Conservation (phyloP, 2,329 filamentous ascomycete species). For the Mollisia scopiformis region DNA sequence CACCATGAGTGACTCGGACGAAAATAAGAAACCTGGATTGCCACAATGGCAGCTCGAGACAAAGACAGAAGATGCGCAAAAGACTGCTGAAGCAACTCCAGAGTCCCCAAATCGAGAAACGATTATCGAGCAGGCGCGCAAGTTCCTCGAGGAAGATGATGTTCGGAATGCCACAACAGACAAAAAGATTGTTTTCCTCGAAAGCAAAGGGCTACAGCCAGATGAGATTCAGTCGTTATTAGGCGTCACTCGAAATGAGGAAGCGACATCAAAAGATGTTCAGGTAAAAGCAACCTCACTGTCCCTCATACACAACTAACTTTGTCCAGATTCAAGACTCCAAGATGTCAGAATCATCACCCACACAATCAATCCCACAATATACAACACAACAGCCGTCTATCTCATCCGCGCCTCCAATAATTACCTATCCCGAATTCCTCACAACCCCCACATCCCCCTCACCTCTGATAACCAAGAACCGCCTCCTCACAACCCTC, state of each 20-base stretch:
- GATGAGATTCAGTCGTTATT: conserved; percentile 72
- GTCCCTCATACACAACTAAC: background rate
- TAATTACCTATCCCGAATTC: conserved; percentile 74
- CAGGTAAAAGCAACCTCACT: conserved; percentile 7
- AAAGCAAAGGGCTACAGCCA: conserved; percentile 72
- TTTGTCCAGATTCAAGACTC: conserved; percentile 1
- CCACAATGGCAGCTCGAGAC: conserved; percentile 33
- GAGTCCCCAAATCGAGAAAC: conserved; percentile 25
- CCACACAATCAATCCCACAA: conserved; percentile 1
- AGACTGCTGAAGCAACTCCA: conserved; percentile 1
- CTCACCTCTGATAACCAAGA: conserved; percentile 64
- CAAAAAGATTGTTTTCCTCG: conserved; percentile 76
- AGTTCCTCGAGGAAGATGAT: conserved; percentile 75
- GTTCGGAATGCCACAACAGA: conserved; percentile 71
- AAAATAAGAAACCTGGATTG: conserved; percentile 14
- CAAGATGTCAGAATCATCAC: background rate
- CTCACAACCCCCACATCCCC: conserved; percentile 58
- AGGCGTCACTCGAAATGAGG: conserved; percentile 35
- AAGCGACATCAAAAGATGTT: conserved; percentile 21
- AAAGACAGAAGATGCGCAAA: conserved; percentile 7
- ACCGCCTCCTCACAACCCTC: conserved; percentile 60
- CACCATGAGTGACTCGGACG: conserved; percentile 35
- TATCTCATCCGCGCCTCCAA: conserved; percentile 49
- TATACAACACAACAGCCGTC: conserved; percentile 6
- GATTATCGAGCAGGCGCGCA: conserved; percentile 68